phyloP scores from a whole-genome alignment of 1,284 basidiomycete species.

The Inonotus hispidus region DNA sequence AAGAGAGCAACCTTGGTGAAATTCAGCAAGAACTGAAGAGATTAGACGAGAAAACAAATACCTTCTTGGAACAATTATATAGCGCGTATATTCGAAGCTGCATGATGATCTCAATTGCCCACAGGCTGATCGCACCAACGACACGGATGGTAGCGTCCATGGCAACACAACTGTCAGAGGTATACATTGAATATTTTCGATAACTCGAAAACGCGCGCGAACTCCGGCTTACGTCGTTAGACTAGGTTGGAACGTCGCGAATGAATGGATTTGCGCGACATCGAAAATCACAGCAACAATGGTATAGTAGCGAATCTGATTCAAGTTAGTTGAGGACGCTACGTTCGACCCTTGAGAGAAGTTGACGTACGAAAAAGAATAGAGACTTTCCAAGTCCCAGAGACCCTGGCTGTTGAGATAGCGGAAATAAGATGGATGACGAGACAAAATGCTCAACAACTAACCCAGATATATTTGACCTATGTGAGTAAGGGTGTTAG shows the following conservation, averaged over 20 bases:
- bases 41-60: conserved; percentile 18
- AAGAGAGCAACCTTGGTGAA: conserved; percentile 26
- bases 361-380: conserved; percentile 33
- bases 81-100: conserved; percentile 37
- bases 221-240: conserved; percentile 11
- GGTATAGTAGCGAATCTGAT: conserved; percentile 40
- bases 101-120: conserved; percentile 40
- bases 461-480: conserved; percentile 10
- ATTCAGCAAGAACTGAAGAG: neutral
- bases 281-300: conserved; percentile 36
- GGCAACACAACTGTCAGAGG: conserved; percentile 29
- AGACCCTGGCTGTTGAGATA: conserved; percentile 1
- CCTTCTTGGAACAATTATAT: conserved; percentile 33
- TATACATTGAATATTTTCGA: neutral
- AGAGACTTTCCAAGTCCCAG: conserved; percentile 31
- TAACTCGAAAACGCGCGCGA: neutral
- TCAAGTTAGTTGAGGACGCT: neutral
- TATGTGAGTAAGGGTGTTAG: neutral
- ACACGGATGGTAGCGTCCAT: conserved; percentile 35
- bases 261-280: conserved; percentile 37
- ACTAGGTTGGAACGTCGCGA: conserved; percentile 18
- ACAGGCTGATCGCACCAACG: conserved; percentile 35
- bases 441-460: neutral
- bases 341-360: neutral
- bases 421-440: neutral